Base-by-base conservation (phyloP, 768 basidiomycete genomes). In the Phanerodontia chrysosporium region DNA sequence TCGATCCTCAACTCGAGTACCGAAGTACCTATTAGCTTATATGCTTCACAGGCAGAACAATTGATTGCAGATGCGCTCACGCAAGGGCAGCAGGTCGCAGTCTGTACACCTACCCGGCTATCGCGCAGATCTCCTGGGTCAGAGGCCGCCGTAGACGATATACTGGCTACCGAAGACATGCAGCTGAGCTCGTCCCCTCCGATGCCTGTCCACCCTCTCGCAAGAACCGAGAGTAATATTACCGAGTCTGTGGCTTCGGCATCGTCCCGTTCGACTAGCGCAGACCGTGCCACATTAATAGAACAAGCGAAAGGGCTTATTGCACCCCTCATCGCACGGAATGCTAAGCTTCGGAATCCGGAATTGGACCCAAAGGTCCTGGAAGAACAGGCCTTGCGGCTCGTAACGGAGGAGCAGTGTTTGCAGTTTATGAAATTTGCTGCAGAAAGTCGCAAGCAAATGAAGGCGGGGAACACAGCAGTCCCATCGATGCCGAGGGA, bases 321-420 rank as follows among this genome's bases (percentile, higher is more conserved):
- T 12, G 46, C 59, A 12, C 61, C 65, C 14, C 28, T 58, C 8
- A 52, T 66, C 45, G 28, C 53, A 1, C 55, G 58, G 27, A 66
- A 62, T 44, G 63, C 61, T 18, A 51, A 30, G 25, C 27, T 61
- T 22, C 62, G 65, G 14, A 39, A 64, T 49, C 63, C 63, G 14
- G 29, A 58, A 7, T 52, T 39, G 21, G 59, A 66, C 35, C 28
- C 44, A 10, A 39, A 58, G n/a, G 48, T 32, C 3, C 52, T 64
- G 21, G 55, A 64, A 46, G 30, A 55, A 16, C 62, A 58, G 16
- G 57, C 57, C 25, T 22, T 54, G 21, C 45, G 45, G 0, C 56
- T 64, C 0, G 57, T 69, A 5, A 65, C 67, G 9, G 61, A 64
- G 28, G 65, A 64, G 21, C 56, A 61, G 16, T 65, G 61, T 42